phyloP scores from a whole-genome alignment of 306 rosid species.

The Glycine tomentella region DNA sequence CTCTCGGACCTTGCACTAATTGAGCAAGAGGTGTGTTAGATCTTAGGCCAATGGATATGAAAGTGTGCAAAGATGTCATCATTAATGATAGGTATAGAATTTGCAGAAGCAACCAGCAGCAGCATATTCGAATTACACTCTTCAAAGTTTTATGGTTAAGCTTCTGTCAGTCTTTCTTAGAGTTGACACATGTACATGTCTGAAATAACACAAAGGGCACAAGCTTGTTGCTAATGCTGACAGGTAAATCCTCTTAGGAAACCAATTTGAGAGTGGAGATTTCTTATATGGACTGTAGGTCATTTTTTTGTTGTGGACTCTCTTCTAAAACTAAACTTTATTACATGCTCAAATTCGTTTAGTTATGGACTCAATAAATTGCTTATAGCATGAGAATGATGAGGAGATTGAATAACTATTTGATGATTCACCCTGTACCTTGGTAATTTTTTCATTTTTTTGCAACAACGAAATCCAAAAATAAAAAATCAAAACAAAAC shows the following conservation, averaged over 20 bases:
- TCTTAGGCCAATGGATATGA: conserved; percentile 29
- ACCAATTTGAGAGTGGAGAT: neutral
- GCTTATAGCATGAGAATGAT: neutral
- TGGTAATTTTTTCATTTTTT: neutral
- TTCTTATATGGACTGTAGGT: neutral
- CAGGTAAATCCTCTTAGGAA: neutral
- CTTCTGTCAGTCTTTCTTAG: neutral
- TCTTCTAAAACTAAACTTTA: neutral
- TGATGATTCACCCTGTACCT: neutral
- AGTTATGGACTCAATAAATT: neutral
- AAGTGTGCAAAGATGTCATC: conserved; percentile 1
- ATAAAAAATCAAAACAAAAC: neutral
- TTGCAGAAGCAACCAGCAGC: conserved; percentile 5
- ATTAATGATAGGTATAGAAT: neutral
- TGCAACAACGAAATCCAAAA: neutral
- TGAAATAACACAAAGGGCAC: neutral
- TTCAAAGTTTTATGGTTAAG: neutral
- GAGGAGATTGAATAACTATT: conserved; percentile 1
- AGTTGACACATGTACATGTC: neutral
- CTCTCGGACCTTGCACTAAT: neutral
- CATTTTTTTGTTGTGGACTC: neutral
- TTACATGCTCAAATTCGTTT: neutral
- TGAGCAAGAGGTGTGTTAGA: conserved; percentile 2
- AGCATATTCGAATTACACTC: conserved; percentile 33
- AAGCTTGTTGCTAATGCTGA: neutral